Percentiles rank a stretch among this genome's conserved stretches.
Conservation (phyloP, 805 yeast species). For the Ogataea glucozyma region DNA sequence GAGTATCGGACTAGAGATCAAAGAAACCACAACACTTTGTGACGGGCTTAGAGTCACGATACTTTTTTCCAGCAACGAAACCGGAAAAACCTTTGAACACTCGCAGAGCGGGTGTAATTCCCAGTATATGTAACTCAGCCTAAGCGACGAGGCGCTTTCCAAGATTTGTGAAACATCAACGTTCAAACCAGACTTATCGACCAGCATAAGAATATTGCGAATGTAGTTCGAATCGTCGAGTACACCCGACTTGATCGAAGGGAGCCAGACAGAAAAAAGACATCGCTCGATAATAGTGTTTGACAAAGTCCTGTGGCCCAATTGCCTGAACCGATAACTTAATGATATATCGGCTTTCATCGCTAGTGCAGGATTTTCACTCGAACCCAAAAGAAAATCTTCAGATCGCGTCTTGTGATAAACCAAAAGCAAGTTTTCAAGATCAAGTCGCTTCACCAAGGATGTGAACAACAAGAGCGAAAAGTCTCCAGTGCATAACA, state of each 20-base stretch:
- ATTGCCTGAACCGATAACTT: slow-evolving; percentile 27
- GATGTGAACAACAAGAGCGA: slow-evolving; percentile 13
- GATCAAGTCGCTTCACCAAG: slow-evolving; percentile 23
- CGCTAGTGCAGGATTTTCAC: slow-evolving; percentile 13
- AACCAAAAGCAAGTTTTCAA: slow-evolving; percentile 16
- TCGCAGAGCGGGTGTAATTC: slow-evolving; percentile 22
- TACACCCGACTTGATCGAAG: slow-evolving; percentile 11
- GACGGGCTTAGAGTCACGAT: not conserved
- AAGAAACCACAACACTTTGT: not conserved
- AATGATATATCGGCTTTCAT: slow-evolving; percentile 24
- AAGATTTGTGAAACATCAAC: slow-evolving; percentile 15
- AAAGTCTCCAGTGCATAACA: not conserved
- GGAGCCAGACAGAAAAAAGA: slow-evolving; percentile 26
- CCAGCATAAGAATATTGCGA: slow-evolving; percentile 24
- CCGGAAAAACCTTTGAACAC: not conserved
- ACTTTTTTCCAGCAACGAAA: not conserved
- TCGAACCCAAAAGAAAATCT: slow-evolving; percentile 8
- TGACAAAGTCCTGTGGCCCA: slow-evolving; percentile 19
- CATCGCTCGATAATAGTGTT: slow-evolving; percentile 16
- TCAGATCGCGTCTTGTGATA: slow-evolving; percentile 13
- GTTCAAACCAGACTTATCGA: slow-evolving; percentile 15
- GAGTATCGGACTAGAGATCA: not conserved
- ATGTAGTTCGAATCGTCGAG: slow-evolving; percentile 15
- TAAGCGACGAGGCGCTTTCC: slow-evolving; percentile 8
- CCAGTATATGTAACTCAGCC: slow-evolving; percentile 30